phyloP scores from a whole-genome alignment of 768 basidiomycete genomes.

The Strobilomyces confusus region DNA sequence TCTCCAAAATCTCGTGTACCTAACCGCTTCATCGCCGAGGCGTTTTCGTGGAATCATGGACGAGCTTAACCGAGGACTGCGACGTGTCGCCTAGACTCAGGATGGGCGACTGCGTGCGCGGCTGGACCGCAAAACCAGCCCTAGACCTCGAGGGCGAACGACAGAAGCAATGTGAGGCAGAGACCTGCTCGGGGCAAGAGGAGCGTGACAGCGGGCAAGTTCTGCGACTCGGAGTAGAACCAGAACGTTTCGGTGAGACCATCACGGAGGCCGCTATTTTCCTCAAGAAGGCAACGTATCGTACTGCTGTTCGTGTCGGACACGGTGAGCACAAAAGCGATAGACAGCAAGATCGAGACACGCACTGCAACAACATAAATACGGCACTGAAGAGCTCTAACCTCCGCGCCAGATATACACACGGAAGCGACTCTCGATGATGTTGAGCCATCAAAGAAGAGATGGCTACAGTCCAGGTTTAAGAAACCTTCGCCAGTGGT shows the following conservation, averaged over 20 bases:
- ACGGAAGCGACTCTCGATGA: no score
- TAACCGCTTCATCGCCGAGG: no score
- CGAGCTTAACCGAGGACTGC: constrained; percentile 55
- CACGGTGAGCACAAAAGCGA: no score
- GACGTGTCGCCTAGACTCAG: constrained; percentile 61
- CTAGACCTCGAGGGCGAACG: constrained; percentile 45
- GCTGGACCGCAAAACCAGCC: constrained; percentile 52
- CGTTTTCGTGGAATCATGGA: no score
- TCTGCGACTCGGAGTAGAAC: constrained; percentile 83
- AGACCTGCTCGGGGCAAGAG: constrained; percentile 82
- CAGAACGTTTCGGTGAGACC: constrained; percentile 81
- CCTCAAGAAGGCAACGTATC: constrained; percentile 62
- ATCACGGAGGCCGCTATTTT: constrained; percentile 47
- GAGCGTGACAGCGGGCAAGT: constrained; percentile 75
- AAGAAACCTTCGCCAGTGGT: background rate
- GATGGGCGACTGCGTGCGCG: constrained; percentile 62
- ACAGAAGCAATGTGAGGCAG: constrained; percentile 64
- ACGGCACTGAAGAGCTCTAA: no score
- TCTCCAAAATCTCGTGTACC: no score
- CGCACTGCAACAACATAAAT: no score
- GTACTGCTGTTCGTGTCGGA: constrained; percentile 78
- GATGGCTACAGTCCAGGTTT: background rate
- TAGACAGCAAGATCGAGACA: no score
- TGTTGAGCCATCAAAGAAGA: background rate
- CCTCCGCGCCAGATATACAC: no score